Evolutionary conservation across 2,329 filamentous ascomycete species (phyloP), one percentile per base, ranked within the genome.

Genomic region (Teratosphaeria pseudoeucalypti): DNA sequence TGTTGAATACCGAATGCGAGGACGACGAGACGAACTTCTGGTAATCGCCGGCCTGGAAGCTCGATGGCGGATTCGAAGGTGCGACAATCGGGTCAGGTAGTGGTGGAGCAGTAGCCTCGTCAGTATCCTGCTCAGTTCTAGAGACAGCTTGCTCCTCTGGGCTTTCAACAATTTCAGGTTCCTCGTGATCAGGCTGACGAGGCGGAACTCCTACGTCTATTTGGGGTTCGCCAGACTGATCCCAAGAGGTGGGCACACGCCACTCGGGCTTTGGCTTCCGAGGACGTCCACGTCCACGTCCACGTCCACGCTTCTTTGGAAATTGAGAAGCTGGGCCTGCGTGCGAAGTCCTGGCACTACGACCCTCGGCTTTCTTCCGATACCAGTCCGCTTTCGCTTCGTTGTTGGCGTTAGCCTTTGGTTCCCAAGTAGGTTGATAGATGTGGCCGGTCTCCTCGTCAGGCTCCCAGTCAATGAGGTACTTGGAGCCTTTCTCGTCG

Each of bases 391-490:
- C 63, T 2, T 77, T 63, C 6, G 74, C 68, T n/a, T 60, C 54
- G n/a, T 68, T 60, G 57, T 71, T 77, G 2, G 71, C 71, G 66
- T 71, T 67, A 6, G 49, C 56, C 49, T 75, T 75, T 0, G 70
- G 73, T 56, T 77, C 82, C 84, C 84, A 86, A 55, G 73, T 79
- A 10, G 78, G 78, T 2, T 71, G 59, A 66, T 78, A 85, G 1
- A 63, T 61, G 61, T 78, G 68, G 19, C 79, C 81, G 47, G 80
- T 82, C 2, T 64, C 61, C n/a, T 75, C 71, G 65, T 84, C 72
- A 60, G 80, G 77, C 55, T 75, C 77, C 84, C 84, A 86, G 66
- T 84, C 78, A 57, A 86, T 77, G 2, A 75, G 67, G 64, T 84
- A 86, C n/a, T 74, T 62, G 11, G 67, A 67, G 27, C 66, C 67